phyloP scores from a whole-genome alignment of 768 basidiomycete species.

The Leccinum uliginosum region DNA sequence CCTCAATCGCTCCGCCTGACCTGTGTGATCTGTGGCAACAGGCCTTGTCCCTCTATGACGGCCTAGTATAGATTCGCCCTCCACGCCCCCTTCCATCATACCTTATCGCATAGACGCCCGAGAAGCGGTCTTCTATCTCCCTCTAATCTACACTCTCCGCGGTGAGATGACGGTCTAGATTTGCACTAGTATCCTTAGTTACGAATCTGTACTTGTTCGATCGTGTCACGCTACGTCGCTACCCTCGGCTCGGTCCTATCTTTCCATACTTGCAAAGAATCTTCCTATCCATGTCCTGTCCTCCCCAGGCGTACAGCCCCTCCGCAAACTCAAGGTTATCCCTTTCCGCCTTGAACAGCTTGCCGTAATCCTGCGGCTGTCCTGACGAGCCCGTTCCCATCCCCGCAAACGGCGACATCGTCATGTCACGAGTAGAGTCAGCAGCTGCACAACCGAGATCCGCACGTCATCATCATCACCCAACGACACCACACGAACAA shows the following conservation, averaged over 20 bases:
- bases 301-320: conserved; percentile 80
- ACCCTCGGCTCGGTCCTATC: conserved; percentile 31
- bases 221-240: conserved; percentile 27
- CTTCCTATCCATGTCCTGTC: conserved; percentile 73
- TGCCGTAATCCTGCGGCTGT: conserved; percentile 80
- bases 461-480: conserved; percentile 14
- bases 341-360: conserved; percentile 85
- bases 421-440: conserved; percentile 73
- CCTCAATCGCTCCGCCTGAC: conserved; percentile 11
- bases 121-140: conserved; percentile 22
- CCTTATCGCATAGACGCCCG: conserved; percentile 22
- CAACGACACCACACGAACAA: not conserved
- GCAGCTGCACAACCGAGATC: conserved; percentile 49
- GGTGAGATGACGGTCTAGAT: conserved; percentile 11
- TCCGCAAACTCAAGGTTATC: conserved; percentile 93
- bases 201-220: conserved; percentile 21
- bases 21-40: conserved; percentile 31
- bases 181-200: conserved; percentile 8
- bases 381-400: conserved; percentile 42
- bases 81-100: conserved; percentile 7
- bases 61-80: conserved; percentile 63
- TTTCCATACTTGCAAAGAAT: conserved; percentile 78
- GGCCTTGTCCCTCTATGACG: conserved; percentile 95
- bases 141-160: conserved; percentile 21
- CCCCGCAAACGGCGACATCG: conserved; percentile 61